Evolutionary conservation across 768 basidiomycete species (phyloP).

Genomic region (Macrolepiota albuminosa): DNA sequence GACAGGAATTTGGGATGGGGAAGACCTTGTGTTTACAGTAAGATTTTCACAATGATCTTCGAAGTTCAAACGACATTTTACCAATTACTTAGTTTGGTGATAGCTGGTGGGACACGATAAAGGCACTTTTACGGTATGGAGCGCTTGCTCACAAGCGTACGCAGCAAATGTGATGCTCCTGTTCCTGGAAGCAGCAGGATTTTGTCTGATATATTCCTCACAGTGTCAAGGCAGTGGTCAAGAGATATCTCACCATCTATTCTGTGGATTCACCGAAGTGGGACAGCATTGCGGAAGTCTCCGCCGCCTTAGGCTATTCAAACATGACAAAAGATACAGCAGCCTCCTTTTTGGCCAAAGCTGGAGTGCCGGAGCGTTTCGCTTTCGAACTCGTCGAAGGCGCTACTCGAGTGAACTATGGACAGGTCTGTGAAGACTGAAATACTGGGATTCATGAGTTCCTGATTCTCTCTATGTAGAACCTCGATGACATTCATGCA

Average conservation of each 20-base stretch:
- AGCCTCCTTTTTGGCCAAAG: constrained; percentile 47
- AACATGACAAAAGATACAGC: constrained; percentile 46
- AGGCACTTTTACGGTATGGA: constrained; percentile 78
- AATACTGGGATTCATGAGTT: background rate
- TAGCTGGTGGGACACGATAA: constrained; percentile 70
- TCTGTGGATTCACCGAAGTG: constrained; percentile 49
- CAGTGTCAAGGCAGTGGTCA: constrained; percentile 54
- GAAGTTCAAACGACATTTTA: background rate
- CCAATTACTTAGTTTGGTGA: constrained; percentile 34
- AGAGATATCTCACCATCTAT: constrained; percentile 55
- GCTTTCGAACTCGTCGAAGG: constrained; percentile 73
- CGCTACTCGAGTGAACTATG: constrained; percentile 81
- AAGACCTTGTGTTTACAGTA: constrained; percentile 62
- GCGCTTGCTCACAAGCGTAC: constrained; percentile 53
- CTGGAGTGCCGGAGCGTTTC: constrained; percentile 56
- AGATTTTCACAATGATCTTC: background rate
- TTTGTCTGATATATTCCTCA: background rate
- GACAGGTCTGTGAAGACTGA: constrained; percentile 43
- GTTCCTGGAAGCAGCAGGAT: background rate
- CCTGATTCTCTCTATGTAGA: constrained; percentile 29
- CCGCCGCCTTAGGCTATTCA: constrained; percentile 47
- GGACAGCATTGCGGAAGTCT: constrained; percentile 55
- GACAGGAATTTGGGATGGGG: constrained; percentile 83
- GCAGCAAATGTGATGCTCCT: constrained; percentile 40
- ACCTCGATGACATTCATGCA: constrained; percentile 69